These are phyloP conservation scores for Diospyros kaki DNA, from an alignment of 148 eudicot species.

Conservation along the genomic window DNA sequence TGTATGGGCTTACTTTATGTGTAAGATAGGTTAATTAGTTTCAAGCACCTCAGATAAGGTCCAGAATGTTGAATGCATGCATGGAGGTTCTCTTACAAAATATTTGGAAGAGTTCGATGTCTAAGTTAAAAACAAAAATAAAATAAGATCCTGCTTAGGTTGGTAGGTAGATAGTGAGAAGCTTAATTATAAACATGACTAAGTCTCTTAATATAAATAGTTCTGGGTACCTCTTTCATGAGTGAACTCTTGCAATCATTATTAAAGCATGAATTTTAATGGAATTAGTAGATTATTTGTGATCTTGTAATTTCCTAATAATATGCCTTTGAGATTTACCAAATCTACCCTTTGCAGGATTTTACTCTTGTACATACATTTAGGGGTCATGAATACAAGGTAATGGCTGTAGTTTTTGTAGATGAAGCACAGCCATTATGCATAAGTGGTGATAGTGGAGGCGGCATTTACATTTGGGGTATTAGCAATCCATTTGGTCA, in stretches of 20 bases:
- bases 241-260: background rate
- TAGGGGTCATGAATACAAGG: slow-evolving; percentile 75
- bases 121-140: no score
- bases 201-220: background rate
- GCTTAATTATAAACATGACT: background rate
- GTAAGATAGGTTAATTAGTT: background rate
- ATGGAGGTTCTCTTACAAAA: background rate
- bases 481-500: slow-evolving; percentile 46
- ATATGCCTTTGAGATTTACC: background rate
- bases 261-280: background rate
- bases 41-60: background rate
- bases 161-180: background rate
- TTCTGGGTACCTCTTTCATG: background rate
- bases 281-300: background rate
- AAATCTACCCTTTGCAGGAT: slow-evolving; percentile 41
- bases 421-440: slow-evolving; percentile 67
- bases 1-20: background rate
- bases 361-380: slow-evolving; percentile 71
- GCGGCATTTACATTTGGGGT: slow-evolving; percentile 72
- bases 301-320: background rate
- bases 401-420: slow-evolving; percentile 64
- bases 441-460: slow-evolving; percentile 88
- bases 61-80: background rate
- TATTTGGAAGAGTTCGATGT: background rate
- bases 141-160: no score